Percentiles rank a stretch among this genome's conserved stretches.
Evolutionary conservation across 2,329 filamentous ascomycete species (phyloP).

Genomic region (Colletotrichum godetiae): DNA sequence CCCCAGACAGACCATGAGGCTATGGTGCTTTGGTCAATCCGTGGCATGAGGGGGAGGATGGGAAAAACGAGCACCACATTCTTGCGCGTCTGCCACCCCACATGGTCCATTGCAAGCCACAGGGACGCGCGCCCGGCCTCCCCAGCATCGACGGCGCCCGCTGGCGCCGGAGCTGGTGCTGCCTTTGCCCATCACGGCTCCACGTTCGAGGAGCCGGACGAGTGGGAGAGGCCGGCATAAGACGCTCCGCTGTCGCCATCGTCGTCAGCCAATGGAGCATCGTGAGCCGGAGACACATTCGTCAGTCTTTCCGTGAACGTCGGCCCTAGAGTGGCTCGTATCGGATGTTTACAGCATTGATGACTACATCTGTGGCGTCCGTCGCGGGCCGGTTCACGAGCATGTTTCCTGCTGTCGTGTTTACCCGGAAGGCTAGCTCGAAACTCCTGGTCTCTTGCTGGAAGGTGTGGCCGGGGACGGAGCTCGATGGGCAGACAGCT

Average conservation of each 20-base stretch:
- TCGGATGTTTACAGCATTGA: constrained; percentile 1
- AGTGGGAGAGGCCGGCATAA: constrained; percentile 22
- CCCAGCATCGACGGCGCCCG: constrained; percentile 14
- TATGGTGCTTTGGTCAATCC: background rate
- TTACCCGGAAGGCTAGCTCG: background rate
- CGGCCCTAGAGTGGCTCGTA: background rate
- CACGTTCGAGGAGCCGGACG: background rate
- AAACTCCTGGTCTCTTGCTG: background rate
- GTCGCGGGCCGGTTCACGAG: constrained; percentile 16
- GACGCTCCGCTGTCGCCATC: constrained; percentile 5
- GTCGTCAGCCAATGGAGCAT: constrained; percentile 14
- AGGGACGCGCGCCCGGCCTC: constrained; percentile 27
- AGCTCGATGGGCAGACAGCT: background rate
- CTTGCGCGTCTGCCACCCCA: constrained; percentile 12
- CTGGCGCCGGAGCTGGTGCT: constrained; percentile 18
- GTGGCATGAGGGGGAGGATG: constrained; percentile 1
- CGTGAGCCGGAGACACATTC: background rate
- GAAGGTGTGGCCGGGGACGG: background rate
- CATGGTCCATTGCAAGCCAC: constrained; percentile 19
- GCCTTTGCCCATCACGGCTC: constrained; percentile 8
- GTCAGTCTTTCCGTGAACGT: constrained; percentile 17
- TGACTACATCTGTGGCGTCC: constrained; percentile 20
- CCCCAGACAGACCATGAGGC: constrained; percentile 5
- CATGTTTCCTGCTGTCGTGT: background rate
- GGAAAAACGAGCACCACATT: constrained; percentile 13